phyloP scores from a whole-genome alignment of 2,329 filamentous ascomycete species.

The Keithomyces neogunnii region DNA sequence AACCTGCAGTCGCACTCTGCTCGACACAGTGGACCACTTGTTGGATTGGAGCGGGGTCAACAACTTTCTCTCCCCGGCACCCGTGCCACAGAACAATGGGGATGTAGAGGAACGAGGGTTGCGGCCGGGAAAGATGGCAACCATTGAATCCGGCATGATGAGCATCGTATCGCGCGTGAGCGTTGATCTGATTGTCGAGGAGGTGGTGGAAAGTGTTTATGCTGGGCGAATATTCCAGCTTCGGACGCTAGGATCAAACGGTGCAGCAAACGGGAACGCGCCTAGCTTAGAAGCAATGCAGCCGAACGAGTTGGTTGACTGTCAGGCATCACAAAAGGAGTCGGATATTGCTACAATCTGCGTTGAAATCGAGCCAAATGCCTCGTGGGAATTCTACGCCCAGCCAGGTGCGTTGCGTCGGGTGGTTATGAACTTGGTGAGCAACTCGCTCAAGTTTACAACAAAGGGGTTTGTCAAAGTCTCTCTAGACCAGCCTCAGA shows the following conservation, averaged over 20 bases:
- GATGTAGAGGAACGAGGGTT: conserved; percentile 5
- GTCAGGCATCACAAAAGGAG: conserved; percentile 1
- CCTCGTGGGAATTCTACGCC: conserved; percentile 43
- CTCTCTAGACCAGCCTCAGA: conserved; percentile 10
- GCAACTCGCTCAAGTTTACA: conserved; percentile 57
- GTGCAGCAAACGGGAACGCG: not conserved
- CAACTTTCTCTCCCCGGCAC: conserved; percentile 16
- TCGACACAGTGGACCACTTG: conserved; percentile 46
- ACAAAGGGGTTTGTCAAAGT: conserved; percentile 22
- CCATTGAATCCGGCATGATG: conserved; percentile 11
- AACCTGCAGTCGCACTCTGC: conserved; percentile 39
- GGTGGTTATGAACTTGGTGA: conserved; percentile 55
- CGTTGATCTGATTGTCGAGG: conserved; percentile 33
- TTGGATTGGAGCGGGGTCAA: conserved; percentile 49
- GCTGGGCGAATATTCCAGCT: conserved; percentile 33
- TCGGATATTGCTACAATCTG: conserved; percentile 21
- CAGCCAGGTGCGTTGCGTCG: conserved; percentile 43
- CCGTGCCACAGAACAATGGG: conserved; percentile 1
- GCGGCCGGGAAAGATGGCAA: conserved; percentile 2
- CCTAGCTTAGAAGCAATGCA: not conserved
- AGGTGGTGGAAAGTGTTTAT: conserved; percentile 38
- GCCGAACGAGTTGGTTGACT: not conserved
- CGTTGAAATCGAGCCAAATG: conserved; percentile 30
- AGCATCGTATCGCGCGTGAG: conserved; percentile 17
- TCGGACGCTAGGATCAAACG: not conserved